Evolutionary conservation across 176 grass and related monocot species (phyloP), one percentile per base, ranked within the genome.

Genomic region (Oryza glumipatula): DNA sequence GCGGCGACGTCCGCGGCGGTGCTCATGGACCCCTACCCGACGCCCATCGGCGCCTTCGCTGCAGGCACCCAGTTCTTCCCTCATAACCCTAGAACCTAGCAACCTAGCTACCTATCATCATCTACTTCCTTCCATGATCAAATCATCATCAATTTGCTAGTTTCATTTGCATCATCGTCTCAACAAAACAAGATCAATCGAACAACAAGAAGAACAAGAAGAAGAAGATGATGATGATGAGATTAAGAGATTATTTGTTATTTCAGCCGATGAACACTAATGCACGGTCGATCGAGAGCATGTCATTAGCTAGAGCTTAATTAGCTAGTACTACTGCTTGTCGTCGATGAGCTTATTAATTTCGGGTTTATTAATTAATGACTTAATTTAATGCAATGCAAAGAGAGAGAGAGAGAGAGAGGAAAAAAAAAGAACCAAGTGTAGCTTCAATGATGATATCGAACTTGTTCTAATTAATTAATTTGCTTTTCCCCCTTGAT

Each of bases 31-130:
- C 93, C 93, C 78, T 98, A 98, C 80, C 96, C 96, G 85, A 92
- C 96, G 81, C 96, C 96, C 6, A 88, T 98, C 65, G 88, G 93
- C 19, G 93, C 93, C 46, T 98, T 98, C 91, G 92, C 94, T 65
- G 87, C 93, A 89, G 93, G 91, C 71, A 95, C 96, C n/a, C 96
- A 93, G 87, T 98, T 95, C 93, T 98, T 95, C 87, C 93, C 96
- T 83, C 93, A 98, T 92, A 94, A 98, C 69, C 88, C 93, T 58
- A 91, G 93, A 91, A 92, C 93, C 64, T 93, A 89, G 88, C 81
- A 72, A 86, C 45, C 78, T 73, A 74, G 32, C 70, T 85, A 32
- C 71, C 70, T 67, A 58, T 38, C 5, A 38, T 80, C 67, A 6
- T 74, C 67, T 58, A 86, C 79, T 82, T 92, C 39, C 80, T 54